Percentiles rank a stretch among this genome's conserved stretches.
These are phyloP conservation scores for Herpetomonas muscarum DNA, from an alignment of 208 protist genomes.

Conservation along the genomic window DNA sequence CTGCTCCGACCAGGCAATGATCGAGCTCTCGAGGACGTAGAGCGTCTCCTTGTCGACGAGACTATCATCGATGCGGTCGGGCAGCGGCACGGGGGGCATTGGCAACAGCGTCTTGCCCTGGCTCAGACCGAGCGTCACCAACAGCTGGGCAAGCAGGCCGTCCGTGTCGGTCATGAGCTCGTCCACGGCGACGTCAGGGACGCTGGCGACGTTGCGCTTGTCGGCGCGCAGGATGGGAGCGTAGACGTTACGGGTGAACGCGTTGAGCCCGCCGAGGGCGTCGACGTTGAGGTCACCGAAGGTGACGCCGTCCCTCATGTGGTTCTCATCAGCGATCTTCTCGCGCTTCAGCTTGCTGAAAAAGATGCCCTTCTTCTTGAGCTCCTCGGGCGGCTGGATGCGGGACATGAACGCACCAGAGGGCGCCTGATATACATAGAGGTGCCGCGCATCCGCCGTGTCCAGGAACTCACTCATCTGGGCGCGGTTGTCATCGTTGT, in stretches of 20 bases:
- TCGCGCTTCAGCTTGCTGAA: conserved; percentile 91
- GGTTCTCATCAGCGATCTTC: conserved; percentile 84
- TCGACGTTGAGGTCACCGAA: conserved; percentile 84
- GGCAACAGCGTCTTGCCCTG: conserved; percentile 93
- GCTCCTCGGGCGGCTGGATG: conserved; percentile 84
- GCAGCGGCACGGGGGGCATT: conserved; percentile 86
- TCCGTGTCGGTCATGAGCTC: conserved; percentile 93
- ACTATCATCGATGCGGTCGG: conserved; percentile 69
- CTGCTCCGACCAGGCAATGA: conserved; percentile 92
- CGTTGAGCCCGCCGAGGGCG: conserved; percentile 65
- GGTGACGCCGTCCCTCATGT: conserved; percentile 78
- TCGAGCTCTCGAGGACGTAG: conserved; percentile 89
- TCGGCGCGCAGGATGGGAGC: conserved; percentile 81
- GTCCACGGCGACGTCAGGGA: conserved; percentile 90
- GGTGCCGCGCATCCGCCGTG: conserved; percentile 82
- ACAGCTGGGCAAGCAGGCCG: conserved; percentile 76
- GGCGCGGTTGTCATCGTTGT: conserved; percentile 88
- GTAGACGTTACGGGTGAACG: conserved; percentile 85
- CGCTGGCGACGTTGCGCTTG: conserved; percentile 78
- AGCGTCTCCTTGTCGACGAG: conserved; percentile 86
- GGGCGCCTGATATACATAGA: conserved; percentile 88
- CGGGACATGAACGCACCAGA: conserved; percentile 67
- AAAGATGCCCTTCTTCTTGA: conserved; percentile 90
- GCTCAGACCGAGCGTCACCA: conserved; percentile 90
- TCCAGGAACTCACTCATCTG: conserved; percentile 92